Percentiles rank a stretch among this genome's conserved stretches.
phyloP scores from a whole-genome alignment of 352 stramenopile genomes.

The Aphanomyces cochlioides region DNA sequence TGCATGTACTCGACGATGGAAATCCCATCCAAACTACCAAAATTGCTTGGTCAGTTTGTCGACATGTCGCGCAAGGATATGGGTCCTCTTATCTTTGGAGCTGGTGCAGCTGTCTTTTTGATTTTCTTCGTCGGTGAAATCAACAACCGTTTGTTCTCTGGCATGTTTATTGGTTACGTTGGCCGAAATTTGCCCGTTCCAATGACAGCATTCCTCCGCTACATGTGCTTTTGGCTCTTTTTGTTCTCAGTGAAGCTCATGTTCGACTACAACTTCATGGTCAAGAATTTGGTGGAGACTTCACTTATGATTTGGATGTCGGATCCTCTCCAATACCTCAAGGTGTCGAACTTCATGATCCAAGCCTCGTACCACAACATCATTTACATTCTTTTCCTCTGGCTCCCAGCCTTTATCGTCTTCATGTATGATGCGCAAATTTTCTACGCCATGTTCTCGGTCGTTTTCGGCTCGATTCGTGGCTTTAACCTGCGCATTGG shows the following conservation, averaged over 20 bases:
- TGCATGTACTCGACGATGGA: constrained; percentile 49
- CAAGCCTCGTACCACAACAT: constrained; percentile 83
- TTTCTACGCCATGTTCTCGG: constrained; percentile 76
- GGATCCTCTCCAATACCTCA: constrained; percentile 60
- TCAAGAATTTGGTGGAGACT: constrained; percentile 81
- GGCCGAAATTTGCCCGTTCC: constrained; percentile 71
- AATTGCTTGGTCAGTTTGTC: constrained; percentile 53
- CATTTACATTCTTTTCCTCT: constrained; percentile 77
- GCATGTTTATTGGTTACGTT: constrained; percentile 66
- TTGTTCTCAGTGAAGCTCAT: constrained; percentile 70
- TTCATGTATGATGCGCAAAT: constrained; percentile 87
- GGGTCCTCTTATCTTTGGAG: constrained; percentile 51
- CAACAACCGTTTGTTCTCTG: constrained; percentile 65
- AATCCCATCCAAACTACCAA: constrained; percentile 57
- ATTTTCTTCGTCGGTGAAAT: constrained; percentile 63
- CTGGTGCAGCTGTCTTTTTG: constrained; percentile 40
- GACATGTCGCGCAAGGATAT: constrained; percentile 50
- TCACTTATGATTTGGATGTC: constrained; percentile 84
- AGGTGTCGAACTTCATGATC: constrained; percentile 81
- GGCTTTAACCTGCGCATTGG: constrained; percentile 84
- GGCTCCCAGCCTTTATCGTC: constrained; percentile 76
- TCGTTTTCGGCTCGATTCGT: constrained; percentile 73
- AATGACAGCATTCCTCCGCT: constrained; percentile 62
- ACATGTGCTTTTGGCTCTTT: constrained; percentile 79
- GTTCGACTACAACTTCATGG: constrained; percentile 85